Evolutionary conservation across 495 filamentous ascomycete genomes (phyloP).

Genomic region (Penicillium longicatenatum): DNA sequence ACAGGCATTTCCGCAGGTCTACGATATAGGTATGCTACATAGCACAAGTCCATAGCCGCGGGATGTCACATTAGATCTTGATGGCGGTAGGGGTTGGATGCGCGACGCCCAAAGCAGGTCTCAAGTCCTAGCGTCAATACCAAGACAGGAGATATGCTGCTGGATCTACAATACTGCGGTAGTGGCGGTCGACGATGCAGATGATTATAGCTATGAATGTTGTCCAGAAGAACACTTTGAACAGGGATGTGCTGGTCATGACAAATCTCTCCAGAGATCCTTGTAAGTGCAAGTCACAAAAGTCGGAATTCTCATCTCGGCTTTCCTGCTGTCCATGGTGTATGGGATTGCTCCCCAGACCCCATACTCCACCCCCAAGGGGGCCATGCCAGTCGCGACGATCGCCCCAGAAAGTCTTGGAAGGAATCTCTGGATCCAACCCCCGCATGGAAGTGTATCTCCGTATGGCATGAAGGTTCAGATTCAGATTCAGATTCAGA

Average conservation of each 20-base stretch:
- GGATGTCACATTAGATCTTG: conserved; percentile 13
- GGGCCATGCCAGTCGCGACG: conserved; percentile 1
- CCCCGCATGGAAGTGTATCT: background rate
- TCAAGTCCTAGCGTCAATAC: conserved; percentile 9
- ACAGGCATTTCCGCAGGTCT: background rate
- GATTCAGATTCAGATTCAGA: background rate
- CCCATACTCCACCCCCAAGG: conserved; percentile 1
- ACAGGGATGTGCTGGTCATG: background rate
- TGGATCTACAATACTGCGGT: conserved; percentile 7
- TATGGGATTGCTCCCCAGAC: background rate
- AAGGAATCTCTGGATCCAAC: conserved; percentile 5
- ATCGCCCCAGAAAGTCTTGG: background rate
- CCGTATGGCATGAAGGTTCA: background rate
- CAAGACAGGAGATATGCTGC: background rate
- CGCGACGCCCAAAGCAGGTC: background rate
- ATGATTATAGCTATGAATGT: background rate
- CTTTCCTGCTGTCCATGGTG: background rate
- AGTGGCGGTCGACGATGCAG: conserved; percentile 6
- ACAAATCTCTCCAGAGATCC: background rate
- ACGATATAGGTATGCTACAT: background rate
- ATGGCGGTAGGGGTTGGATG: background rate
- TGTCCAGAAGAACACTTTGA: background rate
- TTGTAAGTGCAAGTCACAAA: background rate
- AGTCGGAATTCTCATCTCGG: background rate
- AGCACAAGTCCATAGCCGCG: conserved; percentile 8